Conservation (phyloP, 2,329 filamentous ascomycete genomes). For the Neurospora crassa region DNA sequence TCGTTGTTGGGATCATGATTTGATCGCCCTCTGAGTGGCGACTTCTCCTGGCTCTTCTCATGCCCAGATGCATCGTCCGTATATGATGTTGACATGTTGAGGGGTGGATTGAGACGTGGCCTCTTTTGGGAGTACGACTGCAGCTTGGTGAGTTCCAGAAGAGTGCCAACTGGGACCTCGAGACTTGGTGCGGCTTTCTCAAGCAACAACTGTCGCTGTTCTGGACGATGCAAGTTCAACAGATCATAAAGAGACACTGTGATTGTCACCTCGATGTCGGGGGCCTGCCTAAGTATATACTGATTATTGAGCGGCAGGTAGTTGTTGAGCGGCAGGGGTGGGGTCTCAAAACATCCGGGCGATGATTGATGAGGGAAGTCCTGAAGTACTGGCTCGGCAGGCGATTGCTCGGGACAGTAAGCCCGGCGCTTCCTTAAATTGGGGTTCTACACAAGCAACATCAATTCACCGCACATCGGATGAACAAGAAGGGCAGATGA, state of each 20-base stretch:
- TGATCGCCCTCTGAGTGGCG: constrained; percentile 14
- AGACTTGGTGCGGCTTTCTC: constrained; percentile 25
- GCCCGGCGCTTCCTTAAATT: constrained; percentile 35
- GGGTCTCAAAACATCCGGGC: constrained; percentile 16
- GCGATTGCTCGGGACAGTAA: constrained; percentile 28
- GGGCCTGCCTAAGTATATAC: constrained; percentile 18
- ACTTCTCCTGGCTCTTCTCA: constrained; percentile 23
- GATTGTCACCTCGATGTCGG: constrained; percentile 12
- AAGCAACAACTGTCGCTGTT: constrained; percentile 21
- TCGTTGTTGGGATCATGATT: constrained; percentile 9
- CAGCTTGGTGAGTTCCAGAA: constrained; percentile 20
- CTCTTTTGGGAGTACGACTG: constrained; percentile 19
- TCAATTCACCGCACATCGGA: constrained; percentile 32
- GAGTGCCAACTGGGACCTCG: constrained; percentile 19
- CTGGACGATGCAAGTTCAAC: constrained; percentile 11
- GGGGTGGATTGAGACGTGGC: constrained; percentile 18
- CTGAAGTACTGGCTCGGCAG: constrained; percentile 27
- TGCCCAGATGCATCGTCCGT: constrained; percentile 16
- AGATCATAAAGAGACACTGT: constrained; percentile 13
- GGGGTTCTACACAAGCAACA: constrained; percentile 26
- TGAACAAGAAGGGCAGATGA: constrained; percentile 19
- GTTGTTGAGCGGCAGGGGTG: constrained; percentile 16
- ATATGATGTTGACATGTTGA: constrained; percentile 24
- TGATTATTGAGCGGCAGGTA: constrained; percentile 13
- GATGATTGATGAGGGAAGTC: constrained; percentile 17